Conservation (phyloP, 345 rosid genomes). For the Erodium maritimum region DNA sequence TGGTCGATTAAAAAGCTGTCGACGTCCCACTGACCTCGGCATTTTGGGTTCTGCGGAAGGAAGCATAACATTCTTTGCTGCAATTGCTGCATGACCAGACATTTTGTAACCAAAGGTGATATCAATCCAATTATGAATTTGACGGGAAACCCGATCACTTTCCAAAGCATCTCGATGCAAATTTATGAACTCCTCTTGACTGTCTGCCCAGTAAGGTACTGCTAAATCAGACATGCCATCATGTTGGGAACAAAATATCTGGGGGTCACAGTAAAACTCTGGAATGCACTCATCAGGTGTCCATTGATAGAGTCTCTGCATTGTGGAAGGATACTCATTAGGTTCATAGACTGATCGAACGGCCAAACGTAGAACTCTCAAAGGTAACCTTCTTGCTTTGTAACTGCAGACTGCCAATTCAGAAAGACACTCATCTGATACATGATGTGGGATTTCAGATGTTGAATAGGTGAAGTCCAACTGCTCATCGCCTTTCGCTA, state of each 20-base stretch:
- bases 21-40: constrained; percentile 75
- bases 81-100: constrained; percentile 80
- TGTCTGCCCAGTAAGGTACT: constrained; percentile 74
- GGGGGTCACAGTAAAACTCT: constrained; percentile 78
- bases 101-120: constrained; percentile 86
- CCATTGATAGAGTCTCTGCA: constrained; percentile 95
- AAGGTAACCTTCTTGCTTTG: constrained; percentile 90
- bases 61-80: constrained; percentile 88
- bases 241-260: constrained; percentile 58
- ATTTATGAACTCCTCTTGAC: constrained; percentile 73
- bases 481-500: constrained; percentile 96
- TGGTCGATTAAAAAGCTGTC: constrained; percentile 65
- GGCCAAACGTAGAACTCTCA: constrained; percentile 72
- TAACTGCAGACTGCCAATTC: constrained; percentile 98
- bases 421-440: constrained; percentile 96
- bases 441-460: constrained; percentile 88
- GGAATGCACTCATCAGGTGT: constrained; percentile 99
- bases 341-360: constrained; percentile 95
- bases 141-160: constrained; percentile 57
- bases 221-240: constrained; percentile 85
- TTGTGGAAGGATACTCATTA: constrained; percentile 87
- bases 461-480: constrained; percentile 86
- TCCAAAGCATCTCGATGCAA: constrained; percentile 84
- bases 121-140: constrained; percentile 83
- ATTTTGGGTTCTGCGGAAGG: constrained; percentile 60